Base-by-base conservation (phyloP, 2,329 filamentous ascomycete species). In the Corinectria fuckeliana region DNA sequence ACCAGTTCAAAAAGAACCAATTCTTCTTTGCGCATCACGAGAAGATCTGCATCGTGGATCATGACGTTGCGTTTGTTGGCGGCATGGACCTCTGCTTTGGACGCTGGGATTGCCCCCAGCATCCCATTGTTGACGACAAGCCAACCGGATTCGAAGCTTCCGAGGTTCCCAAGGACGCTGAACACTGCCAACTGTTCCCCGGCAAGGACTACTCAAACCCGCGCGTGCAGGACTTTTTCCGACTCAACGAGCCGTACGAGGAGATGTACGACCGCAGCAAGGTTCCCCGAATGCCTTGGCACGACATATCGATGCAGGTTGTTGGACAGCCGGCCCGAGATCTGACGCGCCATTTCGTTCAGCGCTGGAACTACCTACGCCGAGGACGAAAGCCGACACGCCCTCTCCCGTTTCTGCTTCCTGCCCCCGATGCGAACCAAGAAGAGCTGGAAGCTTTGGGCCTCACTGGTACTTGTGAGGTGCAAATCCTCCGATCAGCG, bases 11-110 rank as follows among this genome's bases (percentile, higher is more conserved):
- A 72, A 96, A 99, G 78, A 98, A 98, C 71, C 96, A 97, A 44
- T 99, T 99, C 80, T 99, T 99, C 81, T 99, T 96, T 83, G 95
- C 95, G 1, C 95, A 99, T 73, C 95, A 99, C 77, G 95, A 99
- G 75, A 99, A 99, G 77, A 85, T 99, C n/a, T 94, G 93, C 71
- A 88, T 99, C 38, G 91, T 99, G 16, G 95, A 99, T 73, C 95
- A 98, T 72, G 95, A 94, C 53, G 88, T 98, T 49, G 95, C 94
- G 10, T 98, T 99, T 74, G 89, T 97, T 48, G 95, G 95, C 60
- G 95, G 95, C 32, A 92, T 99, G 62, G 95, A 99, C 79, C 82
- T 99, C 20, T 99, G 95, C 77, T 97, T 98, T 75, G 95, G 95
- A 45, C 87, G 95, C 69, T 99, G 95, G 95, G 95, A 98, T 74